These are phyloP conservation scores for Lachnum nothofagi DNA, from an alignment of 2,329 filamentous ascomycete genomes.

Conservation along the genomic window DNA sequence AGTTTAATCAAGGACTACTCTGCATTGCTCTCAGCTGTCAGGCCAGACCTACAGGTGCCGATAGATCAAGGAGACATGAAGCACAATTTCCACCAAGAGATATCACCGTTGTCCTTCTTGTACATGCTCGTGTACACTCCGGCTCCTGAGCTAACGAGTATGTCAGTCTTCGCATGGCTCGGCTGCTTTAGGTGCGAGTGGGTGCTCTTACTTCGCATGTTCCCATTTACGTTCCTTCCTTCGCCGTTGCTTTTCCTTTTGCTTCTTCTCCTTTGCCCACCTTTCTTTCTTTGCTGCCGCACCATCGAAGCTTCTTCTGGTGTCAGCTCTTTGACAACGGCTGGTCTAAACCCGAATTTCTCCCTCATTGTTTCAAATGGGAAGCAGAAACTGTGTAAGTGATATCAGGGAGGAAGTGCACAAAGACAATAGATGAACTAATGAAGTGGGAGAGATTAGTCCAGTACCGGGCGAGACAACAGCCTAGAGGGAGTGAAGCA, in stretches of 20 bases:
- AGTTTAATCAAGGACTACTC: not conserved
- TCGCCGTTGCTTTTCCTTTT: constrained; percentile 2
- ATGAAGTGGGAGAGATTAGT: too few relatives aligned
- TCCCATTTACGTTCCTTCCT: constrained; percentile 7
- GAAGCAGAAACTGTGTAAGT: too few relatives aligned
- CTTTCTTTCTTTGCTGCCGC: constrained; percentile 7
- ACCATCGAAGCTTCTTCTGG: constrained; percentile 5
- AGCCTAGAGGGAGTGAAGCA: not conserved
- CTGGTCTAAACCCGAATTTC: not conserved
- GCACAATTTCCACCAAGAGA: constrained; percentile 13
- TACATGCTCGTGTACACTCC: constrained; percentile 12
- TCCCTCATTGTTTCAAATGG: not conserved
- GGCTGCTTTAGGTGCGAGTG: not conserved
- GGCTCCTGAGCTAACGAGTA: constrained; percentile 1
- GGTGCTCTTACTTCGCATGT: constrained; percentile 4
- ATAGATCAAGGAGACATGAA: not conserved
- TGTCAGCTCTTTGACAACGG: not conserved
- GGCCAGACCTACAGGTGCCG: not conserved
- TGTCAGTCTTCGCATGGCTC: not conserved
- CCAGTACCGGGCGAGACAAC: too few relatives aligned
- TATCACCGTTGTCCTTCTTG: constrained; percentile 11
- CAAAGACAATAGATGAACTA: too few relatives aligned
- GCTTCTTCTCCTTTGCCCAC: constrained; percentile 8
- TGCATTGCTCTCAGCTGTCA: not conserved
- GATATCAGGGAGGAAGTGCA: too few relatives aligned